Base-by-base conservation (phyloP, 495 filamentous ascomycete species). In the Cudoniella acicularis region DNA sequence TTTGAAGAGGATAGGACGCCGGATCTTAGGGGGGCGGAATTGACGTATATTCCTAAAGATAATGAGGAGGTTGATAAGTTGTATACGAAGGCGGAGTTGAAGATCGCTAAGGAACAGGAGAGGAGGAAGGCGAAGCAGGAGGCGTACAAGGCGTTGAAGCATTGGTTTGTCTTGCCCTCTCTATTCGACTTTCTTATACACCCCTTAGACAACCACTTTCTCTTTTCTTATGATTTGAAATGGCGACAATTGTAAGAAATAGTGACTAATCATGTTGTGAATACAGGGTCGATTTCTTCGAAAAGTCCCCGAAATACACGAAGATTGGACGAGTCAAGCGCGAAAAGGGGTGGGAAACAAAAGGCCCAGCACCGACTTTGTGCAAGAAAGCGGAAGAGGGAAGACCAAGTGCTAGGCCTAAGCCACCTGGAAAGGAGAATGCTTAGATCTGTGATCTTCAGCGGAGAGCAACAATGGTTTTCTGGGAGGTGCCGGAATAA, bases 11-110 rank as follows among this genome's bases (percentile, higher is more conserved):
- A 98, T 76, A 74, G 87, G 40, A 95, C 86, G 3, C 72, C 84
- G 1, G 92, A 98, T 70, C 71, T 97, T 72, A 77, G 84, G 20
- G 95, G 95, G 0, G 88, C 90, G 1, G 94, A 98, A 75, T 83
- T 87, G 59, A 94, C 93, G 86, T 98, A 83, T 70, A 75, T 98
- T 17, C 90, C 92, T 0, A 65, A 88, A 2, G 88, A 91, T 60
- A 83, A 89, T 62, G 79, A 77, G 8, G 72, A 80, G 18, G 75
- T 82, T 2, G 75, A 79, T 67, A 27, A 66, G 62, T 72, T 75
- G 64, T 78, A 75, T 71, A 75, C 64, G n/a, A 57, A 67, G 23
- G 78, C 64, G 3, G 79, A 89, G 75, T 74, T 79, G 64, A 79
- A 77, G 64, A 76, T 73, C 24, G 69, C 84, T 10, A 82, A 79